Conservation (phyloP, 306 rosid genomes). For the Quercus variabilis region DNA sequence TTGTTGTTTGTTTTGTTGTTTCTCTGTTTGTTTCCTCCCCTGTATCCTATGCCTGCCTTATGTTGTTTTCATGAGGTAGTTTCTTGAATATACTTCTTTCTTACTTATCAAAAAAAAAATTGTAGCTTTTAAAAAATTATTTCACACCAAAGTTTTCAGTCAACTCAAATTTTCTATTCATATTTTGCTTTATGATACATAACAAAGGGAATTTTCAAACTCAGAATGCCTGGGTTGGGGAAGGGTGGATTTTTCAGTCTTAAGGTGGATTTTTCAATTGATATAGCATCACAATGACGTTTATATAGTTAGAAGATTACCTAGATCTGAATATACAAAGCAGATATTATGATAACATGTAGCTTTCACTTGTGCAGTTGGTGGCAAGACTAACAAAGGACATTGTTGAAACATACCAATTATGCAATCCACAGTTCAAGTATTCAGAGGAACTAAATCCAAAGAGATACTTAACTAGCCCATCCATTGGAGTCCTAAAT, state of each 20-base stretch:
- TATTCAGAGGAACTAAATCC: slow-evolving; percentile 93
- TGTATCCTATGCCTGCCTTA: too few relatives aligned
- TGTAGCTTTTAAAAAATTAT: neutral
- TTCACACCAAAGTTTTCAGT: neutral
- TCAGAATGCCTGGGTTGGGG: too few relatives aligned
- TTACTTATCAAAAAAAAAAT: too few relatives aligned
- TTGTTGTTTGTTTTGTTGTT: too few relatives aligned
- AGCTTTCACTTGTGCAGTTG: slow-evolving; percentile 57
- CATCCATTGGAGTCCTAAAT: slow-evolving; percentile 87
- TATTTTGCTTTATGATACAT: neutral
- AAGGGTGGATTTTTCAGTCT: neutral
- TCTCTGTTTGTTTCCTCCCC: too few relatives aligned
- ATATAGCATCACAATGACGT: neutral
- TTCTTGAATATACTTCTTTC: too few relatives aligned
- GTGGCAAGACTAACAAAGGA: slow-evolving; percentile 88
- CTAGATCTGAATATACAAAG: slow-evolving; percentile 9
- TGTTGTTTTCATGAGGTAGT: too few relatives aligned
- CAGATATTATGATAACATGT: slow-evolving; percentile 25
- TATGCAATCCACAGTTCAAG: slow-evolving; percentile 88
- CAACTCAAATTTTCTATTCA: neutral
- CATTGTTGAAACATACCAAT: slow-evolving; percentile 81
- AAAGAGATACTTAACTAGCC: slow-evolving; percentile 88
- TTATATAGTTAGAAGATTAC: neutral
- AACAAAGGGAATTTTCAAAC: too few relatives aligned
- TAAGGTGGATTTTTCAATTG: neutral